Evolutionary conservation across 2,329 filamentous ascomycete species (phyloP), one percentile per base, ranked within the genome.

Genomic region (Diatrype stigma): DNA sequence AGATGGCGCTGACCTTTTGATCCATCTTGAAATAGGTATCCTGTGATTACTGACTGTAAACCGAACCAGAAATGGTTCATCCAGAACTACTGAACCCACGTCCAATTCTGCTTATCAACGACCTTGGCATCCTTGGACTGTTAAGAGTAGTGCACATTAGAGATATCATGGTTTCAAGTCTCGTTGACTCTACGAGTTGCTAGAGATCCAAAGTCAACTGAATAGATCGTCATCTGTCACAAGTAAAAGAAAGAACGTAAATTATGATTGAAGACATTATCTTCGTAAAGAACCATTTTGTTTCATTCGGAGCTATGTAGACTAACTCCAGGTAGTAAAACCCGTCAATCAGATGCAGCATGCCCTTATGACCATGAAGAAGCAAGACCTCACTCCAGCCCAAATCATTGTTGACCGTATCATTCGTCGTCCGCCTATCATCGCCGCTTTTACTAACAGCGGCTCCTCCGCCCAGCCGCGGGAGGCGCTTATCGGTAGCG

Each of bases 401-500:
- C 58, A 57, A 62, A 63, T 58, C 61, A 62, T 57, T 16, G 34
- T 6, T 54, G 63, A 62, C 59, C 60, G 53, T 47, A 53, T 54
- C 59, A 51, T 55, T 48, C 51, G 38, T 44, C 52, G 55, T 56
- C 56, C 56, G 55, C 21, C 45, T 45, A 40, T 50, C 30, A 45
- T 53, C 38, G 50, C 56, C 47, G 30, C 30, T 34, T 34, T 34
- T 14, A 34, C 30, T 14, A 34, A 14, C 30, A 14, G 7, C 30
- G 30, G 30, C n/a, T n/a, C n/a, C n/a, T n/a, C 40, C 58, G 54
- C 60, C 45, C 46, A 51, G 48, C 46, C 44, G 50, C 50, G 55
- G 51, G 46, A 53, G 35, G 54, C 61, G 52, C 61, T 79, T 89
- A 96, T 80, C 92, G 86, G 89, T 96, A 96, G 78, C 92, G 86